Evolutionary conservation across 192 early-diverging fungal genomes (phyloP), one percentile per base, ranked within the genome.

Genomic region (Podila epigama): DNA sequence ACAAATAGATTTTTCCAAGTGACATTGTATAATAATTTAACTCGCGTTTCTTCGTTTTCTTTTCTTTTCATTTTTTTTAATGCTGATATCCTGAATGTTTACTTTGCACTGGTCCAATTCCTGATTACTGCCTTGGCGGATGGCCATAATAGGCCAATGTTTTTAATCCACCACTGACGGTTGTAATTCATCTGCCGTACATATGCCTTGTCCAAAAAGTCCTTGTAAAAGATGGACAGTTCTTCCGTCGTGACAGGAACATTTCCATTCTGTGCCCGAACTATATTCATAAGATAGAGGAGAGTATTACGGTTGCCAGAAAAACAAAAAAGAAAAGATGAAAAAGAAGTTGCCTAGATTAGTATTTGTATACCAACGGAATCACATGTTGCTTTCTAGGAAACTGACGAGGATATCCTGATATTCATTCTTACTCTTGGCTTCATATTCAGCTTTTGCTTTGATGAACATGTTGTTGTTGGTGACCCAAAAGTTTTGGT

Each of bases 121-220:
- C 73, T 68, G 33, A 77, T 20, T 35, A 79, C 79, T 25, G 84
- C 84, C 55, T 85, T 85, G 27, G 79, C 63, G 44, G 81, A 84
- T 57, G 86, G 86, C 22, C 82, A 69, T 25, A 88, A 48, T 40
- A 86, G 66, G 1, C 69, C 70, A 6, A 85, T 55, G 34, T 88
- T 88, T 31, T 82, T 66, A 9, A 82, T 70, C 87, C 84, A 86
- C 87, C 87, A 88, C 28, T 79, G 75, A 11, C 72, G 62, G 50
- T 88, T 88, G 44, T 88, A 88, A n/a, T 63, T 82, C 85, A 84
- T 86, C 68, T 88, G 87, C 54, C 87, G 66, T 13, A 81, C 80
- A 40, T 85, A 85, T 12, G 87, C 83, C 63, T 81, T 85, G 52
- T 86, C 81, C 34, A 88, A 52, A 63, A 86, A 88, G 34, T 86